A percentile compares a stretch with the other conserved stretches of the same genome.
Evolutionary conservation across 345 rosid genomes (phyloP).

Genomic region (Durio zibethinus): DNA sequence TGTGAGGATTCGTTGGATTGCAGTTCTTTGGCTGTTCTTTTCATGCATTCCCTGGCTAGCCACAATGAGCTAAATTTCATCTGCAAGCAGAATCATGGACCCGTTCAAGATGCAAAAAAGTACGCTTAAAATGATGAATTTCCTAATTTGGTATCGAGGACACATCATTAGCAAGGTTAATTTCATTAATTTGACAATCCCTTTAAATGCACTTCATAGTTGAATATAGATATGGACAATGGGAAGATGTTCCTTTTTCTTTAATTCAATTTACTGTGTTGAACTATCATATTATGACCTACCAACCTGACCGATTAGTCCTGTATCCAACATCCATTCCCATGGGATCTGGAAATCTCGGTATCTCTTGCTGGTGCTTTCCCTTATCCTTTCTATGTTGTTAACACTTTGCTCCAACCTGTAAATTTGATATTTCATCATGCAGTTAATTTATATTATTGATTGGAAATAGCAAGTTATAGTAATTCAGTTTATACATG

Average conservation of each 20-base stretch:
- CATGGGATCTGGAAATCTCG: slow-evolving; percentile 85
- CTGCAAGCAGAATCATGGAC: slow-evolving; percentile 33
- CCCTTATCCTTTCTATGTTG: slow-evolving; percentile 59
- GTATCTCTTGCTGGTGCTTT: slow-evolving; percentile 62
- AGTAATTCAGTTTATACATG: slow-evolving; percentile 46
- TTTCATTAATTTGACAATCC: not conserved
- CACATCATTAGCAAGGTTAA: not conserved
- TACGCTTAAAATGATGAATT: not conserved
- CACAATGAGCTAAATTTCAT: slow-evolving; percentile 63
- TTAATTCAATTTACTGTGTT: not conserved
- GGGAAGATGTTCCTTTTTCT: not conserved
- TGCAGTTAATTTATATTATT: slow-evolving; percentile 23
- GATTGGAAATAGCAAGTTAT: slow-evolving; percentile 13
- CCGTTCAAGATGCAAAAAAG: no score
- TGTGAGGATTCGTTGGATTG: slow-evolving; percentile 25
- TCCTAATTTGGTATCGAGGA: not conserved
- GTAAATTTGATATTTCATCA: slow-evolving; percentile 25
- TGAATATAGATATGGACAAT: not conserved
- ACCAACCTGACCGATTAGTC: slow-evolving; percentile 82
- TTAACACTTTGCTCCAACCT: slow-evolving; percentile 77
- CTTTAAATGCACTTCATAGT: not conserved
- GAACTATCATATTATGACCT: slow-evolving; percentile 15
- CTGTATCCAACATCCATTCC: slow-evolving; percentile 86
- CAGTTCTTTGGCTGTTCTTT: slow-evolving; percentile 51
- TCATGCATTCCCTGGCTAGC: slow-evolving; percentile 71